A percentile compares a stretch with the other conserved stretches of the same genome.
Conservation (phyloP, 148 eudicot species). For the Spergularia bocconei region DNA sequence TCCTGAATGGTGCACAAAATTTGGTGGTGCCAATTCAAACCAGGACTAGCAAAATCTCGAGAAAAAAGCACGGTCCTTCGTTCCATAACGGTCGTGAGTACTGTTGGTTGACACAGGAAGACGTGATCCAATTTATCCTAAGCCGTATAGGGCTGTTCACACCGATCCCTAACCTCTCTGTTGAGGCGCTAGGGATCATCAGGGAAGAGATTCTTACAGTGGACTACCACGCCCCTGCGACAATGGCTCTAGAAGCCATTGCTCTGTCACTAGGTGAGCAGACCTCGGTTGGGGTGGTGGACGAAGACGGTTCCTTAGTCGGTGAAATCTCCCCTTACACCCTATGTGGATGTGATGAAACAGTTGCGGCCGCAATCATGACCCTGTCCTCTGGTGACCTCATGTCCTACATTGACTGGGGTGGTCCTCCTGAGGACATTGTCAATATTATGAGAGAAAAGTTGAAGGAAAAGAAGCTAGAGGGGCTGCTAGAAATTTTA, state of each 20-base stretch:
- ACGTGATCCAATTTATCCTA: conserved; percentile 66
- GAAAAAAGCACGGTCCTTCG: conserved; percentile 36
- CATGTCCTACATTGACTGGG: conserved; percentile 79
- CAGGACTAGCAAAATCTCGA: conserved; percentile 22
- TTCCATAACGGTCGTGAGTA: conserved; percentile 52
- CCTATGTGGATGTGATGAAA: conserved; percentile 58
- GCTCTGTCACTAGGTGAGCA: conserved; percentile 39
- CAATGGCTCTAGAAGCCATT: conserved; percentile 45
- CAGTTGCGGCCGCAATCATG: conserved; percentile 49
- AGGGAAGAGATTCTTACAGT: conserved; percentile 39
- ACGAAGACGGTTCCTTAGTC: conserved; percentile 47
- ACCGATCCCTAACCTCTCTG: conserved; percentile 46
- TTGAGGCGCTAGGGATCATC: conserved; percentile 61
- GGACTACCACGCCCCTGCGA: conserved; percentile 51
- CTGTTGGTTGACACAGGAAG: conserved; percentile 87
- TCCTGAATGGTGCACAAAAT: conserved; percentile 72
- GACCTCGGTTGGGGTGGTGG: conserved; percentile 67
- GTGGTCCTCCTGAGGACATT: conserved; percentile 71
- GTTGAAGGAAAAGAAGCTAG: conserved; percentile 51
- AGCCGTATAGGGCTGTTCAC: conserved; percentile 69
- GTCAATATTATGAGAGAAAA: conserved; percentile 45
- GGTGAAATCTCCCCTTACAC: conserved; percentile 80
- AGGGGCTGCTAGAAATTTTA: conserved; percentile 49
- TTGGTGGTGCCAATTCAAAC: conserved; percentile 68
- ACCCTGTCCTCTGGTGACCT: conserved; percentile 76